Base-by-base conservation (phyloP, 805 yeast species). In the Metschnikowia orientalis region DNA sequence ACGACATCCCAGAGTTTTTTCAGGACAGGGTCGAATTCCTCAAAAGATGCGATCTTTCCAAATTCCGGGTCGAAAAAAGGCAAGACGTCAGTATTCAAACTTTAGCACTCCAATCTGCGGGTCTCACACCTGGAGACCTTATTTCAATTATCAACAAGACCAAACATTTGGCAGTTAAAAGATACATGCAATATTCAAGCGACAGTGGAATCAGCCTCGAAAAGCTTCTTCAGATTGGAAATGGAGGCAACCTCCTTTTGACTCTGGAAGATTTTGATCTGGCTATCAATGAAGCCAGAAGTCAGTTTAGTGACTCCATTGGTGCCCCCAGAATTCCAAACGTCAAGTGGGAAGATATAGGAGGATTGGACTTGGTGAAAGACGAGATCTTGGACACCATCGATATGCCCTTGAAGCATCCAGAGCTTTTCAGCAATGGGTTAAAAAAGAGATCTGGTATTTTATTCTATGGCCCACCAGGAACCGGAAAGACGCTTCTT, bases 251-350 rank as follows among this genome's bases (percentile, higher is more conserved):
- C 6, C 50, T 81, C 7, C 64, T 63, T 18, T 48, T 80, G 25
- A 64, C 62, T 0, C 80, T 86, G 0, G 68, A 56, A 4, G 89
- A 83, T 51, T 77, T 84, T 50, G 81, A 75, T 32, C 61, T 54
- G 17, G 81, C 95, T 0, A 85, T 88, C 32, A 75, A 79, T 35
- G 79, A 73, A 36, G 96, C 97, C 0, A 69, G 97, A 50, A 79
- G 76, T 49, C 88, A 85, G 53, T 89, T 82, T 57, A 82, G 95
- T 47, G 96, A 87, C 44, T 83, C 96, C 0, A 89, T 92, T 37
- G 97, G 97, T 6, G 97, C 97, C 0, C 98, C 98, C 10, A 69
- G 87, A 42, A 90, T 92, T 42, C 98, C 98, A 2, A 78, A 83
- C 50, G 97, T 92, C 5, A 79, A 79, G 41, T 92, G 98, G 98